phyloP scores from a whole-genome alignment of 2,329 filamentous ascomycete genomes.

The Sporothrix protearum region DNA sequence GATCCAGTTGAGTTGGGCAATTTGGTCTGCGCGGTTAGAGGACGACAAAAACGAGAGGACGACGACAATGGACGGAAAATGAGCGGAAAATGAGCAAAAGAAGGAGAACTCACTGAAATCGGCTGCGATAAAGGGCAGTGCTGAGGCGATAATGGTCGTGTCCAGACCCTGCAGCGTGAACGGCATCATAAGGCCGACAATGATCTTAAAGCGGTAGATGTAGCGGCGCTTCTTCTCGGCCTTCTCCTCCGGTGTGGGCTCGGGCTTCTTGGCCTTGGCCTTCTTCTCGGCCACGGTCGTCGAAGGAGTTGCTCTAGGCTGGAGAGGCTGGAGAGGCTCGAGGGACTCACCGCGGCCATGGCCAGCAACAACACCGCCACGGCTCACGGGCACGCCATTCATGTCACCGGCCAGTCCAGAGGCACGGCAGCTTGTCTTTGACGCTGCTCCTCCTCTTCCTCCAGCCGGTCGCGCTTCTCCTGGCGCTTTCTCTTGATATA shows the following conservation, averaged over 20 bases:
- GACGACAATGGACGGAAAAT: background rate
- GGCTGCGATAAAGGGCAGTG: constrained; percentile 59
- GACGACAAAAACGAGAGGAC: background rate
- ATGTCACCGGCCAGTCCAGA: background rate
- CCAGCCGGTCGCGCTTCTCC: constrained; percentile 17
- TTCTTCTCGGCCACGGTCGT: background rate
- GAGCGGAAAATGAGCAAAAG: no score
- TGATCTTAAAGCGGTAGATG: constrained; percentile 55
- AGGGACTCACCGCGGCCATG: background rate
- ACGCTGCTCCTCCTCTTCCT: constrained; percentile 2
- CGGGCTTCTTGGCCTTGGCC: background rate
- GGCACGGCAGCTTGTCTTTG: background rate
- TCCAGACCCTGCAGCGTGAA: constrained; percentile 62
- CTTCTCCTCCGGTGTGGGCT: constrained; percentile 30
- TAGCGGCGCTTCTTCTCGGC: constrained; percentile 36
- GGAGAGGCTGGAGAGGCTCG: constrained; percentile 1
- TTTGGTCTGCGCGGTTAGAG: constrained; percentile 39
- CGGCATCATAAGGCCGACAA: constrained; percentile 56
- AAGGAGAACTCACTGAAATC: constrained; percentile 57
- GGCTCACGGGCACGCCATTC: background rate
- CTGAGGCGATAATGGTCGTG: constrained; percentile 59
- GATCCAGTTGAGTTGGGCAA: constrained; percentile 65
- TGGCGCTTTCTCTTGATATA: constrained; percentile 30
- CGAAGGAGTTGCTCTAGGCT: background rate
- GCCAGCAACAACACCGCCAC: background rate